Percentiles rank a stretch among this genome's conserved stretches.
Conservation (phyloP, 78 protist genomes). For the Dictyostelium capitatum region DNA sequence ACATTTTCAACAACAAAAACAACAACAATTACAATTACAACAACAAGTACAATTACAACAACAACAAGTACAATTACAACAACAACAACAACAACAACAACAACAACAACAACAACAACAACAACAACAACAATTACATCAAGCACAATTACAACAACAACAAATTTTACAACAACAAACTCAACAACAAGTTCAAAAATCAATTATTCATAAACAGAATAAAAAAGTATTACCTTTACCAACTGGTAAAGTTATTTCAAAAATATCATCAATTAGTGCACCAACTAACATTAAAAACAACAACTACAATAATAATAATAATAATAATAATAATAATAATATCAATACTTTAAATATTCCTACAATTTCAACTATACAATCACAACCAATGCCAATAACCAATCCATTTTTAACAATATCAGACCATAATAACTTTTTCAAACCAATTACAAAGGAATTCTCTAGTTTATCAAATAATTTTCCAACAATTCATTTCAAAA, state of each 20-base stretch:
- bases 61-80: not conserved
- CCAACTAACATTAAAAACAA: not conserved
- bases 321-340: not conserved
- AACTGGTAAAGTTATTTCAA: no score
- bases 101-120: not conserved
- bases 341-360: not conserved
- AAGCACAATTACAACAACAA: not conserved
- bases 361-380: no score
- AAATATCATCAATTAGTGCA: no score
- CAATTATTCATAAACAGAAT: not conserved
- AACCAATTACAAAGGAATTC: slow-evolving; percentile 64
- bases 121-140: not conserved
- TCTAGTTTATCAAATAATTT: not conserved
- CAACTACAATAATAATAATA: not conserved
- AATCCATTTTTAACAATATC: slow-evolving; percentile 10
- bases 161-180: not conserved
- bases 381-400: no score
- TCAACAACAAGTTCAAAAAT: not conserved
- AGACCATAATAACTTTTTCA: slow-evolving; percentile 17
- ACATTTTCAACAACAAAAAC: not conserved
- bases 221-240: no score
- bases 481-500: slow-evolving; percentile 19
- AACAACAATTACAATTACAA: slow-evolving; percentile 12
- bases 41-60: slow-evolving; percentile 6
- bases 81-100: not conserved